Evolutionary conservation across 1,284 basidiomycete species (phyloP).

Genomic region (Moesziomyces antarcticus): DNA sequence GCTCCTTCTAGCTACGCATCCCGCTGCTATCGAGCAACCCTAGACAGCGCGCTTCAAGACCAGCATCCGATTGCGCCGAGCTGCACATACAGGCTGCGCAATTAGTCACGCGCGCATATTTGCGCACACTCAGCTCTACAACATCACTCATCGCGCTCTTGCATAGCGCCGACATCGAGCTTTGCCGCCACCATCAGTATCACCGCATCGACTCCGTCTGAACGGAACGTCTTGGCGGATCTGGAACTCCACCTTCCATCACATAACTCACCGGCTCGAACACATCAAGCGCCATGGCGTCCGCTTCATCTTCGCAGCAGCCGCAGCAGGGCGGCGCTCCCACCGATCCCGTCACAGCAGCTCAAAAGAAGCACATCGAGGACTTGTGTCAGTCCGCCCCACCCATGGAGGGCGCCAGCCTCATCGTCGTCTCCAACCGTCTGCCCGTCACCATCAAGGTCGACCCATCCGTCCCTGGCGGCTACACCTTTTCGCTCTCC

Average conservation of each 20-base stretch:
- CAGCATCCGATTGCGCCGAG: no score
- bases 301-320: conserved; percentile 15
- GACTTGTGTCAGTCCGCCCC: conserved; percentile 27
- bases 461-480: conserved; percentile 60
- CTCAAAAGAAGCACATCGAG: conserved; percentile 37
- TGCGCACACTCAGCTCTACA: no score
- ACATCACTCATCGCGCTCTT: no score
- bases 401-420: conserved; percentile 69
- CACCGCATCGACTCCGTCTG: no score
- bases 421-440: conserved; percentile 95
- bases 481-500: conserved; percentile 64
- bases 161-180: no score
- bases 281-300: conserved; percentile 12
- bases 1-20: no score
- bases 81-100: no score
- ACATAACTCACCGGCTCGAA: background rate
- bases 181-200: no score
- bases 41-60: no score
- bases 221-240: no score
- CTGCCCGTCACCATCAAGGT: conserved; percentile 74
- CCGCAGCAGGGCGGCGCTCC: conserved; percentile 6
- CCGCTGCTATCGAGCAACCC: no score
- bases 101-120: no score
- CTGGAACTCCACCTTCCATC: background rate
- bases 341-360: conserved; percentile 26